Evolutionary conservation across 2,329 filamentous ascomycete species (phyloP).

Genomic region (Chaetomiaceae sp.): DNA sequence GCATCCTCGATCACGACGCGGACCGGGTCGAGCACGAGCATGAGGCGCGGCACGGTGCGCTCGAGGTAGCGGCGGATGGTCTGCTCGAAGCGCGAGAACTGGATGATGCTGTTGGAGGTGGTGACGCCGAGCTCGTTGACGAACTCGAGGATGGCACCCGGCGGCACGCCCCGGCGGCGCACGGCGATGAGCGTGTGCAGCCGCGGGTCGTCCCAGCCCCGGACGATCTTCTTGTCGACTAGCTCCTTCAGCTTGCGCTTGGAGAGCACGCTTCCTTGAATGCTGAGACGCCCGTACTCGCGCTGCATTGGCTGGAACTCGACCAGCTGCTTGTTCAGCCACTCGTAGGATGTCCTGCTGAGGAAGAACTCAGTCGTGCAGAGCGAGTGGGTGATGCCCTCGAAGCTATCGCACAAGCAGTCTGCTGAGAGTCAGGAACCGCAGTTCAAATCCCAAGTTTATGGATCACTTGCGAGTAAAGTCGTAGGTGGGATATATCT

Average conservation of each 20-base stretch:
- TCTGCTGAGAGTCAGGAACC: conserved; percentile 39
- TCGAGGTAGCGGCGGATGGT: conserved; percentile 82
- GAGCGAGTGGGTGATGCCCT: conserved; percentile 83
- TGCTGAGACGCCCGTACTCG: conserved; percentile 60
- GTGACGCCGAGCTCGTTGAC: conserved; percentile 89
- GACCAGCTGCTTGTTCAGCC: conserved; percentile 71
- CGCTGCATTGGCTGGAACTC: conserved; percentile 92
- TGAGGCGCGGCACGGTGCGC: conserved; percentile 76
- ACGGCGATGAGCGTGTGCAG: conserved; percentile 83
- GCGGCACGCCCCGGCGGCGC: conserved; percentile 77
- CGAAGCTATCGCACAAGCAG: conserved; percentile 87
- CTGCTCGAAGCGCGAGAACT: conserved; percentile 77
- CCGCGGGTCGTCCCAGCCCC: conserved; percentile 86
- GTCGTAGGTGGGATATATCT: conserved; percentile 83
- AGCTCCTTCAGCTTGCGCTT: conserved; percentile 80
- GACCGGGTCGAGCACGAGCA: conserved; percentile 83
- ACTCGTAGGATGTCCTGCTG: conserved; percentile 83
- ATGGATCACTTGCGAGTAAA: conserved; percentile 23
- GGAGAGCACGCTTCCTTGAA: conserved; percentile 78
- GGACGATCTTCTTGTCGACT: conserved; percentile 70
- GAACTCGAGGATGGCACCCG: conserved; percentile 82
- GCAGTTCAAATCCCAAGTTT: neutral
- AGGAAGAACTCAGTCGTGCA: conserved; percentile 92
- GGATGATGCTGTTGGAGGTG: conserved; percentile 71
- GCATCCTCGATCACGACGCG: conserved; percentile 76